Base-by-base conservation (phyloP, 2,329 filamentous ascomycete species). In the Ophiocordyceps camponoti-rufipedis region DNA sequence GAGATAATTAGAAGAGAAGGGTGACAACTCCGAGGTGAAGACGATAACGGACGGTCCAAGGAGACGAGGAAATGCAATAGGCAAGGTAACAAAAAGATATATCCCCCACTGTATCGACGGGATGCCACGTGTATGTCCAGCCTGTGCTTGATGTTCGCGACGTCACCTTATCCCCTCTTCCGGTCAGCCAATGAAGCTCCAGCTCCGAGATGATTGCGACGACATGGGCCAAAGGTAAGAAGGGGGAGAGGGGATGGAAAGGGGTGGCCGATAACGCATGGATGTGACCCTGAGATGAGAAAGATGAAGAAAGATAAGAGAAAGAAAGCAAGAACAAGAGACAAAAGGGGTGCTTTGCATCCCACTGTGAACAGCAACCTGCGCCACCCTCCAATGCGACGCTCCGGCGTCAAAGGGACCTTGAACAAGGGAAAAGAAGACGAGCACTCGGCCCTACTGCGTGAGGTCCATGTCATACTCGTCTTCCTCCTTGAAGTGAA, bases 401-500 rank as follows among this genome's bases (percentile, higher is more conserved):
- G 23, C 18, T 23, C 10, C 13, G 41, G 28, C 18, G 29, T 16
- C 23, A 23, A 11, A 10, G 13, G 23, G 10, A 23, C 23, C 23
- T 23, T 11, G 13, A 12, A 12, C 9, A n/a, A 28, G 9, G 28
- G 23, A 3, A 23, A 12, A 41, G 9, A 5, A 13, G 14, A 9
- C 9, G 35, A 38, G 14, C 16, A 11, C 32, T 16, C 19, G 41
- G 29, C 31, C 7, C 50, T 58, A 56, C 44, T 60, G 59, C 29
- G 65, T 72, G 51, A 78, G 62, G 52, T 91, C 85, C 84, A 94
- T 93, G 57, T 78, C 78, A 57, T 84, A 94, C 64, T 94, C 88
- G 54, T 95, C 88, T 64, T 95, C 88, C 61, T 94, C 88, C 63
- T 94, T 94, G 66, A 95, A 85, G 59, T 81, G 80, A 56, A 85